Percentiles rank a stretch among this genome's conserved stretches.
Conservation (phyloP, 179 eudicot species). For the Silene noctiflora region DNA sequence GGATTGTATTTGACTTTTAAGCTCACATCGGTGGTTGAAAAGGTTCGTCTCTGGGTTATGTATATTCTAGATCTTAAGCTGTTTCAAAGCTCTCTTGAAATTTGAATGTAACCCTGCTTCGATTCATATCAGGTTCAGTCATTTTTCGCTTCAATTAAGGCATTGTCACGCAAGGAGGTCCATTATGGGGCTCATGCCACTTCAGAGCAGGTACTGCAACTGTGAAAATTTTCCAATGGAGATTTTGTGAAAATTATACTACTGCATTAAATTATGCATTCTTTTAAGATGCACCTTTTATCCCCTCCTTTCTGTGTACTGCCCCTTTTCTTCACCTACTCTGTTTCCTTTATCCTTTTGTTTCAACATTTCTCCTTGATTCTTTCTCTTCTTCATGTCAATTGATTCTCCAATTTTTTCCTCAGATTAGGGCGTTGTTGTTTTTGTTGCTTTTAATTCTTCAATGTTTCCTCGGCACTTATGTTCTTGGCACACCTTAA, state of each 20-base stretch:
- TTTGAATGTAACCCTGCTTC: constrained; percentile 7
- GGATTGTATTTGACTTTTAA: constrained; percentile 88
- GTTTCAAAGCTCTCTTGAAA: constrained; percentile 9
- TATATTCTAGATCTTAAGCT: constrained; percentile 1
- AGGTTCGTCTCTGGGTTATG: constrained; percentile 40
- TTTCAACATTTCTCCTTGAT: not conserved
- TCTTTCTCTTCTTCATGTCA: not conserved
- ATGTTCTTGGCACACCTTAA: not conserved
- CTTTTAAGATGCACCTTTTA: not conserved
- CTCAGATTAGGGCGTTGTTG: not conserved
- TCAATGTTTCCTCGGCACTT: not conserved
- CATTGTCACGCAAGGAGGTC: constrained; percentile 75
- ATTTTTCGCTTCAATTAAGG: constrained; percentile 68
- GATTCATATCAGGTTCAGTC: constrained; percentile 59
- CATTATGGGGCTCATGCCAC: constrained; percentile 91
- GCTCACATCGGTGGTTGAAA: constrained; percentile 86
- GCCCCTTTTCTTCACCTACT: not conserved
- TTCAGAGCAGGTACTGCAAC: constrained; percentile 67
- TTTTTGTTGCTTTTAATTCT: not conserved
- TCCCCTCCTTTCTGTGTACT: not conserved
- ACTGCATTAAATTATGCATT: not conserved
- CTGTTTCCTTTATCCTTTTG: not conserved
- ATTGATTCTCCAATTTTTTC: not conserved
- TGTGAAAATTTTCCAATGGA: too few relatives aligned
- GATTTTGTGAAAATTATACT: not conserved